Evolutionary conservation across 148 eudicot genomes (phyloP), one percentile per base, ranked within the genome.

Genomic region (Rhododendron vialii): DNA sequence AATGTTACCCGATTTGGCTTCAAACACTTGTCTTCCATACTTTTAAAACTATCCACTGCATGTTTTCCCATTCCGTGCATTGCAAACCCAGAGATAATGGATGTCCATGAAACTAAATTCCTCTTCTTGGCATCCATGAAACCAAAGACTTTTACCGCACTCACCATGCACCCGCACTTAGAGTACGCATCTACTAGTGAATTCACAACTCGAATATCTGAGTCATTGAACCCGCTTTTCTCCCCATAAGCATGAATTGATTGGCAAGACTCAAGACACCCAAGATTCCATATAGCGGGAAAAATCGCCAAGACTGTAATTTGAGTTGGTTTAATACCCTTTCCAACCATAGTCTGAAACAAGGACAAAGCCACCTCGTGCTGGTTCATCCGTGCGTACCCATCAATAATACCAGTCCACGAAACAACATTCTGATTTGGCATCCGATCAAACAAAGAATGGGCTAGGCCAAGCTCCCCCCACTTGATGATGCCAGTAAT

Each of bases 351-450:
- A 50, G 86, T 76, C 61, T 84, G 91, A 87, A 93, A 93, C 84
- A 95, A 48, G 9, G 51, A 36, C 85, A 92, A 85, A 0, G 94
- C 98, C 59, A 87, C 91, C 9, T 80, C 4, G 80, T 86, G 88
- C 20, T 81, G 87, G 84, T 87, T 88, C 86, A 67, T 59, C 53
- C 93, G 57, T 0, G 91, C 83, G 76, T 90, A 93, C 87, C 94
- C 95, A 84, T 92, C 94, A 30, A 95, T 92, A 53, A 95, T 81
- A 4, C 92, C 93, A 26, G 96, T 93, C 98, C 98, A 95, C 5
- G 98, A 92, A 90, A 95, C 88, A 53, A 92, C 88, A 87, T 91
- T 91, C 84, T 87, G 90, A 36, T 41, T 84, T 0, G 94, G 92
- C 94, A 93, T 95, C 82, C 73, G 85, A 35, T 89, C 87, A 89